Base-by-base conservation (phyloP, 371 early-diverging fungal species). In the Conidiobolus incongruus region DNA sequence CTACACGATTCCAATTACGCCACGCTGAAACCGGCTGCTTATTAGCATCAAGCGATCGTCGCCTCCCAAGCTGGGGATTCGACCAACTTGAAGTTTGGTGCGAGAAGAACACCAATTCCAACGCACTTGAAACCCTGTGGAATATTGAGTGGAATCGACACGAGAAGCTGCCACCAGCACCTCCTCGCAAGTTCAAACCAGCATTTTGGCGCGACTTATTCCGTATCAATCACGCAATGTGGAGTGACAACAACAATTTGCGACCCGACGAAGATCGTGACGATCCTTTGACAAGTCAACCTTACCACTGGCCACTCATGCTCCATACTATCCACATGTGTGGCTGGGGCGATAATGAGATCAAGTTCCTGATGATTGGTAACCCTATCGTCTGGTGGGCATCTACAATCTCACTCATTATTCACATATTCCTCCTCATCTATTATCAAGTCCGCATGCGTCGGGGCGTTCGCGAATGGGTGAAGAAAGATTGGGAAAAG, bases 21-120 rank as follows among this genome's bases (percentile, higher is more conserved):
- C 92, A 97, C 56, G 60, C 57, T 3, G 48, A 55, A 21, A 58
- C 72, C 22, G 78, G 78, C n/a, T 95, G 94, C 54, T 73, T 87
- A 22, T 62, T 99, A 40, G 59, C 69, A 2, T 72, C 81, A 7
- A 67, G 77, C 30, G 74, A 76, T 28, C 71, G 68, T 16, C 71
- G 68, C 21, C 69, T 94, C 33, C 99, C 99, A 4, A 71, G 81
- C 48, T 99, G 99, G 99, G 99, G 98, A 12, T 94, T 88, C 15
- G 4, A 16, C 34, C 43, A 43, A 21, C 34, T 15, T 11, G 43
- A 43, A 34, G 43, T 43, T 20, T 43, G 33, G 12, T 43, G 43
- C n/a, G 22, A 33, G 20, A 43, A 43, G 34, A 34, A 43, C 22
- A 10, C 34, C 26, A 35, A 13, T 5, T 13, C 30, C n/a, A 20